These are phyloP conservation scores for Cicer chorassanicum DNA, from an alignment of 306 rosid species.

Conservation along the genomic window DNA sequence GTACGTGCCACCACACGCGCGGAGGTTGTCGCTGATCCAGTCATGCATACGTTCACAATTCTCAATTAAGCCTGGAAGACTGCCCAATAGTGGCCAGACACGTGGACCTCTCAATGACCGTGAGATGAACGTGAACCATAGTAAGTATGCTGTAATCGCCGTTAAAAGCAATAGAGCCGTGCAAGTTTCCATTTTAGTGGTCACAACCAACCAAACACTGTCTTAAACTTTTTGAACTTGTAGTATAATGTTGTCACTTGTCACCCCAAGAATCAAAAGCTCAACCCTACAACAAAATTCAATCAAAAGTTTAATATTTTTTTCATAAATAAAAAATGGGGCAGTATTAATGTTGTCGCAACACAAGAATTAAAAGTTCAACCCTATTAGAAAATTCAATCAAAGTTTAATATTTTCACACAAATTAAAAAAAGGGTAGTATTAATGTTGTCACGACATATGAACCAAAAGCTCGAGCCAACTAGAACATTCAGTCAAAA, in stretches of 20 bases:
- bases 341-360: not conserved
- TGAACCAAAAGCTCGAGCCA: not conserved
- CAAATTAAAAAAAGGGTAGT: not conserved
- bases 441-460: not conserved
- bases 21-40: constrained; percentile 92
- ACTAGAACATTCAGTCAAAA: not conserved
- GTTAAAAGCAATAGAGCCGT: constrained; percentile 68
- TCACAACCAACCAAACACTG: constrained; percentile 14
- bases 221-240: not conserved
- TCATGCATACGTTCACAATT: constrained; percentile 90
- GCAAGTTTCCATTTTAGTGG: constrained; percentile 65
- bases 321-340: not conserved
- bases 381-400: not conserved
- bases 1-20: constrained; percentile 96
- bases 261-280: constrained; percentile 20
- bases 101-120: constrained; percentile 86
- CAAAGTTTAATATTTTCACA: not conserved
- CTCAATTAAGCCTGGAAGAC: constrained; percentile 80
- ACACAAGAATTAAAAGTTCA: not conserved
- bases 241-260: not conserved
- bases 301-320: not conserved
- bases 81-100: constrained; percentile 91
- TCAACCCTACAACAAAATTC: constrained; percentile 14
- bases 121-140: constrained; percentile 90
- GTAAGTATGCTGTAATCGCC: constrained; percentile 73